Base-by-base conservation (phyloP, 768 basidiomycete species). In the Boletus rubroflammeus region DNA sequence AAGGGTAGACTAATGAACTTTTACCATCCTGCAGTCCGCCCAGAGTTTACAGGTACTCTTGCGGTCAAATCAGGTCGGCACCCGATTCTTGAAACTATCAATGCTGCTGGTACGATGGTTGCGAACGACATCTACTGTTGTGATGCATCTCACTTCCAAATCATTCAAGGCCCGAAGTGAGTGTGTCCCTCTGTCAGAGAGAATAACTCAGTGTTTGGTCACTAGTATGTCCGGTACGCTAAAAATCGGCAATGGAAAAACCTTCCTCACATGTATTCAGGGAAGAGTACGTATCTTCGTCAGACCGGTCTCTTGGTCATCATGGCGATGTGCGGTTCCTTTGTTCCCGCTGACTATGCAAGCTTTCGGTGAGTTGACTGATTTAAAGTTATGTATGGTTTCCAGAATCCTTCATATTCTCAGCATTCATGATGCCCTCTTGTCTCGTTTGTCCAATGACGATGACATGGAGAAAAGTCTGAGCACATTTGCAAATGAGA, bases 401-500 rank as follows among this genome's bases (percentile, higher is more conserved):
- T 10, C 25, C 19, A 8, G 39, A 23, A 9, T n/a, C 14, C 31
- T 46, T 23, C 8, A 21, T 35, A 19, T 55, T 26, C 28, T 4
- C 47, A 92, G 89, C 28, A 77, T 93, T 3, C 88, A 95, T 56
- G 92, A 96, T 57, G 80, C 86, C 0, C 77, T 98, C 5, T 78
- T 98, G 25, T 88, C 86, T 0, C 83, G 96, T 2, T 75, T 99
- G 17, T 96, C 93, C 1, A 98, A 98, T 61, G 94, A 98, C 59
- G 94, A 98, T 63, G 87, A 93, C 61, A 80, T 94, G 65, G 93
- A 96, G 69, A 88, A 84, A 64, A 89, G 81, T 41, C 69, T 98
- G 25, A 97, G 94, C 60, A 98, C 97, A 0, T 99, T 99, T 72
- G 93, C 93, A 1, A 86, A 83, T 58, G 96, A 99, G 72, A 98